Conservation (phyloP, 257 asterid genomes). For the Nicotiana noctiflora region DNA sequence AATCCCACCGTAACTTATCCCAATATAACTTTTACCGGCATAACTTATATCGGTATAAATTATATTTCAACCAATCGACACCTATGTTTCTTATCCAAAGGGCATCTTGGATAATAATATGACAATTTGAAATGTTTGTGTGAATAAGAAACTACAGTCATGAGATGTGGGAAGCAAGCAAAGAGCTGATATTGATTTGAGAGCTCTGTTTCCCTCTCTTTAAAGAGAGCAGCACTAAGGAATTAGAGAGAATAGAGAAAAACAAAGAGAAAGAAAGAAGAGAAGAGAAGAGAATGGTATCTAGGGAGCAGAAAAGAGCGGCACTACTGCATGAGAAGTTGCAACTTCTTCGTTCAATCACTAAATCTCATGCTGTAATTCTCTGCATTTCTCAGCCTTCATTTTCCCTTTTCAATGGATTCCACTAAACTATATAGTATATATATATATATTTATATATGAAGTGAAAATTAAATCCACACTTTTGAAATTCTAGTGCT, state of each 20-base stretch:
- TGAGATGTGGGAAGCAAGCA: slow-evolving; percentile 48
- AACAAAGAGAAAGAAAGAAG: background rate
- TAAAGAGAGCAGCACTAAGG: slow-evolving; percentile 18
- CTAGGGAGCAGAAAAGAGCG: slow-evolving; percentile 50
- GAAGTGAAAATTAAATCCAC: background rate
- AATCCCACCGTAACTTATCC: no score
- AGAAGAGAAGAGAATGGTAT: slow-evolving; percentile 34
- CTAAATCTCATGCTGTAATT: slow-evolving; percentile 81
- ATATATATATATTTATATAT: background rate
- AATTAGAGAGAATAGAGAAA: background rate
- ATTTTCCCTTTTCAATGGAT: background rate
- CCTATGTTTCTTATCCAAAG: slow-evolving; percentile 8
- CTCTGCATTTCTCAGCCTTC: background rate
- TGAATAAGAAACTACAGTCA: background rate
- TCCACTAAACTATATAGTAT: background rate
- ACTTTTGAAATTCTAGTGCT: background rate
- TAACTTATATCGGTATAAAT: no score
- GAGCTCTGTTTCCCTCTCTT: slow-evolving; percentile 37
- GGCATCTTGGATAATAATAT: slow-evolving; percentile 8
- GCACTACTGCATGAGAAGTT: slow-evolving; percentile 53
- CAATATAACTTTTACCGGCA: no score
- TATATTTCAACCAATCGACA: no score
- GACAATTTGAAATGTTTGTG: background rate
- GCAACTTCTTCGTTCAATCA: slow-evolving; percentile 77
- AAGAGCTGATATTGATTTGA: slow-evolving; percentile 46